A percentile compares a stretch with the other conserved stretches of the same genome.
Evolutionary conservation across 2,329 filamentous ascomycete species (phyloP).

Genomic region (Diaporthe ampelina): DNA sequence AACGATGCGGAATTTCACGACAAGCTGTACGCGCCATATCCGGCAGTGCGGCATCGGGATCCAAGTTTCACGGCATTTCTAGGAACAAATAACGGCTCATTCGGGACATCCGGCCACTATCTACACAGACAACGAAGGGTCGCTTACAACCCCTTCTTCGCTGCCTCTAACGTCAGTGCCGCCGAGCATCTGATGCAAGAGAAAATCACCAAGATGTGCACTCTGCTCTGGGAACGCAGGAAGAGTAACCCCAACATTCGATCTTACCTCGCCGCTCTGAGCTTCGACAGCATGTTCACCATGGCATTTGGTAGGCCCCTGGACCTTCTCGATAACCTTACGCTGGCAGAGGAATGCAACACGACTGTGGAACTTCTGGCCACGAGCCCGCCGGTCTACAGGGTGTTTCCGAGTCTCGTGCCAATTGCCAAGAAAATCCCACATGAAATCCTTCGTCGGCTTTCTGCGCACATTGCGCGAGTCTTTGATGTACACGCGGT

Average conservation of each 20-base stretch:
- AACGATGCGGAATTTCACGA: constrained; percentile 15
- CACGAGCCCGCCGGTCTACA: constrained; percentile 13
- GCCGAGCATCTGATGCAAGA: background rate
- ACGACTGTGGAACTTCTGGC: background rate
- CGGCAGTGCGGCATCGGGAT: background rate
- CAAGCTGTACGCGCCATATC: constrained; percentile 4
- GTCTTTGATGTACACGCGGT: constrained; percentile 6
- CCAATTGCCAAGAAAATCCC: background rate
- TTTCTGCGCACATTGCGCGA: constrained; percentile 8
- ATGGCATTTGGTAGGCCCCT: constrained; percentile 11
- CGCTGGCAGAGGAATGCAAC: background rate
- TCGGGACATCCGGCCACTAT: background rate
- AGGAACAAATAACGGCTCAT: background rate
- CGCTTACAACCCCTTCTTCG: constrained; percentile 13
- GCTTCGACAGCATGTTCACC: constrained; percentile 10
- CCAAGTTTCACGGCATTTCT: constrained; percentile 6
- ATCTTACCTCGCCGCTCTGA: constrained; percentile 9
- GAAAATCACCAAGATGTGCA: background rate
- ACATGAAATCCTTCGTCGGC: background rate
- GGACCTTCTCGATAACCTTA: background rate
- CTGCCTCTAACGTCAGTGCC: background rate
- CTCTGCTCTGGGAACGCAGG: constrained; percentile 1
- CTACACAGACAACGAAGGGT: background rate
- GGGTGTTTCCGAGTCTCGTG: background rate
- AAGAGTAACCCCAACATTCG: background rate